Percentiles rank a stretch among this genome's conserved stretches.
Evolutionary conservation across 768 basidiomycete genomes (phyloP).

Genomic region (Suillus decipiens): DNA sequence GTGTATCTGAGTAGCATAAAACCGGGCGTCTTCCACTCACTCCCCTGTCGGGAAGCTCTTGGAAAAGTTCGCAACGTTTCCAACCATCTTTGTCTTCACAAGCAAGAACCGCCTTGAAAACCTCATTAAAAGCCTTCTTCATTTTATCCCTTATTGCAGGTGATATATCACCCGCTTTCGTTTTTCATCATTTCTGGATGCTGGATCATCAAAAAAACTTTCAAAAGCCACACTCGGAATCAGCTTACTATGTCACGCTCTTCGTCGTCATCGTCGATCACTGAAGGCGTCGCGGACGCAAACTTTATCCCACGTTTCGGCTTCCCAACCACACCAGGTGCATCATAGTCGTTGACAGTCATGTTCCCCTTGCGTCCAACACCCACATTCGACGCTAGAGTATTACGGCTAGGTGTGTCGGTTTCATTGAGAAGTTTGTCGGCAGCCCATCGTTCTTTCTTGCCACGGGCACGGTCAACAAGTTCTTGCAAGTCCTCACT

Average conservation of each 20-base stretch:
- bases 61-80: slow-evolving; percentile 85
- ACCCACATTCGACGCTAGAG: slow-evolving; percentile 62
- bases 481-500: slow-evolving; percentile 80
- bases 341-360: slow-evolving; percentile 47
- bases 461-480: slow-evolving; percentile 62
- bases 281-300: slow-evolving; percentile 74
- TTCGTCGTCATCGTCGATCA: slow-evolving; percentile 75
- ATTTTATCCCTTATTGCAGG: slow-evolving; percentile 67
- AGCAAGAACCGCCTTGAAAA: slow-evolving; percentile 72
- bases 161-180: slow-evolving; percentile 58
- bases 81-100: slow-evolving; percentile 75
- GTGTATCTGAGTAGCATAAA: slow-evolving; percentile 12
- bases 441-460: slow-evolving; percentile 60
- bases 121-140: slow-evolving; percentile 83
- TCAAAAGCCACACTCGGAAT: background rate
- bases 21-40: slow-evolving; percentile 38
- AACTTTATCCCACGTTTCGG: slow-evolving; percentile 75
- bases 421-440: slow-evolving; percentile 61
- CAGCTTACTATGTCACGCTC: slow-evolving; percentile 66
- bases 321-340: slow-evolving; percentile 51
- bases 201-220: background rate
- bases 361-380: slow-evolving; percentile 63
- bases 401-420: slow-evolving; percentile 62
- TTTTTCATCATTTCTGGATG: slow-evolving; percentile 83
- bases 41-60: slow-evolving; percentile 76